Evolutionary conservation across 2,329 filamentous ascomycete genomes (phyloP).

Genomic region (Chrysoporthe deuterocubensis): DNA sequence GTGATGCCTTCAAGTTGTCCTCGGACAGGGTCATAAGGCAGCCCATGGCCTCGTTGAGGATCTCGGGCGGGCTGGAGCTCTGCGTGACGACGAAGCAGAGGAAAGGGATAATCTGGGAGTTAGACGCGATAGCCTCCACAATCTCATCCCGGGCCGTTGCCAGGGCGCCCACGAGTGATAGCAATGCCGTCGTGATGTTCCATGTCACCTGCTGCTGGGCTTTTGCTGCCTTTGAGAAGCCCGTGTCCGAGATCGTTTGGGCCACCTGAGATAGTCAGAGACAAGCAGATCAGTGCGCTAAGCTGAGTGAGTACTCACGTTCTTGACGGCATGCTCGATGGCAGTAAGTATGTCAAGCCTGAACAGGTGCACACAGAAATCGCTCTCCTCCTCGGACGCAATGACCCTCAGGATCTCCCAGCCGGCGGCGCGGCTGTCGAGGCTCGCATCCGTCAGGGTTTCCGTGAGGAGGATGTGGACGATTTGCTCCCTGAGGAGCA

Average conservation of each 20-base stretch:
- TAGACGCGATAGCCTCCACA: slow-evolving; percentile 55
- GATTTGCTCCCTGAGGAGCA: slow-evolving; percentile 68
- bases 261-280: slow-evolving; percentile 27
- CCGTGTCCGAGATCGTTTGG: slow-evolving; percentile 40
- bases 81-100: slow-evolving; percentile 56
- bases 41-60: slow-evolving; percentile 54
- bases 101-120: slow-evolving; percentile 54
- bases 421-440: slow-evolving; percentile 68
- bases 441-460: slow-evolving; percentile 64
- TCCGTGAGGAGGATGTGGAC: slow-evolving; percentile 66
- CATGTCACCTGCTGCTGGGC: slow-evolving; percentile 58
- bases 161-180: slow-evolving; percentile 57
- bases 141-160: slow-evolving; percentile 66
- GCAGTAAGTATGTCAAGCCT: slow-evolving; percentile 65
- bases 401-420: slow-evolving; percentile 69
- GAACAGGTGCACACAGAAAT: slow-evolving; percentile 69
- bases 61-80: slow-evolving; percentile 44
- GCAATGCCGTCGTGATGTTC: slow-evolving; percentile 58
- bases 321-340: slow-evolving; percentile 40
- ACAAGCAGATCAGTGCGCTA: background rate
- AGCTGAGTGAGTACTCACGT: slow-evolving; percentile 3
- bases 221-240: slow-evolving; percentile 54
- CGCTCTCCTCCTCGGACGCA: slow-evolving; percentile 65
- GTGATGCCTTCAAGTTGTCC: slow-evolving; percentile 58
- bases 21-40: slow-evolving; percentile 64